phyloP scores from a whole-genome alignment of 1,139 yeast genomes.

The Suhomyces wounanorum region DNA sequence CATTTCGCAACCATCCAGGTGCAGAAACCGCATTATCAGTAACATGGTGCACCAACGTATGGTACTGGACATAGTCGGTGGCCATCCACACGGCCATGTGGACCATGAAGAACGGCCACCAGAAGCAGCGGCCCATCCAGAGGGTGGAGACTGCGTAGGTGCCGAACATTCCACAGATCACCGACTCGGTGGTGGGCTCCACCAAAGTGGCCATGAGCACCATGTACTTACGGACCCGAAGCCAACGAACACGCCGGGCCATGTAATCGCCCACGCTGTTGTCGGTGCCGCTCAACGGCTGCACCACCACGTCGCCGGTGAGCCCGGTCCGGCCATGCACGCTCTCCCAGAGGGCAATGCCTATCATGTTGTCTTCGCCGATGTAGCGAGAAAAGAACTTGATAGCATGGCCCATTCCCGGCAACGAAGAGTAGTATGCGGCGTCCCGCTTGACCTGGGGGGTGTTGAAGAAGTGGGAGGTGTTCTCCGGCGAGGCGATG shows the following conservation, averaged over 20 bases:
- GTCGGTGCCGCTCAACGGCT: conserved; percentile 63
- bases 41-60: conserved; percentile 40
- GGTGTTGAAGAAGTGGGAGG: conserved; percentile 36
- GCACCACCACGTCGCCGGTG: conserved; percentile 78
- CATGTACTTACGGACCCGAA: conserved; percentile 88
- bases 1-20: conserved; percentile 12
- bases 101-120: conserved; percentile 39
- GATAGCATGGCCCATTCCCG: conserved; percentile 55
- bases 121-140: conserved; percentile 37
- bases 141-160: conserved; percentile 57
- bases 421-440: conserved; percentile 23
- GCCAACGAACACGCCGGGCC: conserved; percentile 76
- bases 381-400: conserved; percentile 76
- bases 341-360: conserved; percentile 76
- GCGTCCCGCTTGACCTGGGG: conserved; percentile 36
- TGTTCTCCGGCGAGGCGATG: conserved; percentile 9
- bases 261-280: conserved; percentile 56
- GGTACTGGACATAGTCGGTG: conserved; percentile 64
- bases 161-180: conserved; percentile 70
- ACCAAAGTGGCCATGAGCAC: conserved; percentile 80
- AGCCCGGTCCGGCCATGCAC: conserved; percentile 72
- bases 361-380: conserved; percentile 94
- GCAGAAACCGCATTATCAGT: conserved; percentile 7
- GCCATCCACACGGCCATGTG: conserved; percentile 67
- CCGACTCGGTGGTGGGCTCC: conserved; percentile 84